A percentile compares a stretch with the other conserved stretches of the same genome.
phyloP scores from a whole-genome alignment of 306 rosid species.

The Prunus campanulata region DNA sequence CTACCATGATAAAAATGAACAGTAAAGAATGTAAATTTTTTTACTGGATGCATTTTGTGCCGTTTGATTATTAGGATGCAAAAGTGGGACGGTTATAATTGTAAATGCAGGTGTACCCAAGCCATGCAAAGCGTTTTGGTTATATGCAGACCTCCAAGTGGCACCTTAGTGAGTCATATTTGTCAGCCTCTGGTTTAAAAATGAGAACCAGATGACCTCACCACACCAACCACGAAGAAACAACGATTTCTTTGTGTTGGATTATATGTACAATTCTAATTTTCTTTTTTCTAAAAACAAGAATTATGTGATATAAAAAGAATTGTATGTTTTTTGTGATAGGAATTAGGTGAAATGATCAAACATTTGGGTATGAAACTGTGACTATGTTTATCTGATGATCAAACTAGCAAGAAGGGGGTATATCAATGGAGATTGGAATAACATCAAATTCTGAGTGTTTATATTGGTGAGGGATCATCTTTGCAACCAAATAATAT shows the following conservation, averaged over 20 bases:
- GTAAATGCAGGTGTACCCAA: not conserved
- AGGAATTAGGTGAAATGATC: no score
- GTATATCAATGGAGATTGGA: no score
- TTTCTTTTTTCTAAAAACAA: not conserved
- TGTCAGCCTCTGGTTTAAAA: not conserved
- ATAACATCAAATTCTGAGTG: no score
- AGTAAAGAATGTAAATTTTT: no score
- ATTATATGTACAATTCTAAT: not conserved
- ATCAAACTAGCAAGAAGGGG: no score
- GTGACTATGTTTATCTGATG: no score
- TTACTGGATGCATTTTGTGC: no score
- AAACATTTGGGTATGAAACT: no score
- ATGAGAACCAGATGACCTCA: not conserved
- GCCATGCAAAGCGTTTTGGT: not conserved
- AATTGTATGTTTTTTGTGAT: no score
- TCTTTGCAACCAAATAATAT: not conserved
- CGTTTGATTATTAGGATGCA: not conserved
- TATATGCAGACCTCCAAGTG: not conserved
- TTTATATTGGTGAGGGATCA: not conserved
- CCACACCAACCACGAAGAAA: not conserved
- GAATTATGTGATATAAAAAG: not conserved
- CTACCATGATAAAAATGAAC: no score
- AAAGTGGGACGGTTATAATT: not conserved
- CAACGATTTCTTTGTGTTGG: not conserved
- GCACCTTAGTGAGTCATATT: not conserved